Conservation (phyloP, 495 filamentous ascomycete species). For the Talaromyces stipitatus region DNA sequence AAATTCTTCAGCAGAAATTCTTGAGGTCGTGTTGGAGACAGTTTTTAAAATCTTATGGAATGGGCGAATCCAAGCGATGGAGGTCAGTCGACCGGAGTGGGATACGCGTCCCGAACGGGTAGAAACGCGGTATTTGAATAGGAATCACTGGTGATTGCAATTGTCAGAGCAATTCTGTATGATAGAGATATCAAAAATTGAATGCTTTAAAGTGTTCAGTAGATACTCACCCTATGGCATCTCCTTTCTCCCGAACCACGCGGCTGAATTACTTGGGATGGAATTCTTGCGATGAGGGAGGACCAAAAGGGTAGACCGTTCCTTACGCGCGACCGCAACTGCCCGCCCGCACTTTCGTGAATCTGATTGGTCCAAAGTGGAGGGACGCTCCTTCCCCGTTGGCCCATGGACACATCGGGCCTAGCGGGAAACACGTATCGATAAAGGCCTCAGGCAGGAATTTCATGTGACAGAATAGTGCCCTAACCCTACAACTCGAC, state of each 20-base stretch:
- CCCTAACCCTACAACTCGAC: neutral
- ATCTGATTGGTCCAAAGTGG: neutral
- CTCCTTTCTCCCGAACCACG: neutral
- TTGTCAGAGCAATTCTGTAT: neutral
- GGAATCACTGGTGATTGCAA: neutral
- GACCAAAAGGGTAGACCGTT: neutral
- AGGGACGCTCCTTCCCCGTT: neutral
- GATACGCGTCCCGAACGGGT: constrained; percentile 2
- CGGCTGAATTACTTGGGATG: neutral
- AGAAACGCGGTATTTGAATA: neutral
- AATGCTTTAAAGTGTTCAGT: neutral
- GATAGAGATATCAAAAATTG: neutral
- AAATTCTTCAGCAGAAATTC: neutral
- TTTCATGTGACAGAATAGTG: neutral
- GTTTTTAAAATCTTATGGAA: neutral
- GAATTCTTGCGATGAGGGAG: neutral
- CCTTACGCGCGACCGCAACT: neutral
- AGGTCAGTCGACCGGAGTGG: neutral
- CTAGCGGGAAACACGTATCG: constrained; percentile 1
- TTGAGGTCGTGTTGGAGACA: neutral
- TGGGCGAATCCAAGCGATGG: neutral
- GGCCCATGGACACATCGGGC: neutral
- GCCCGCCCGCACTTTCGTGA: neutral
- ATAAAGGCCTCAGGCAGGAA: neutral
- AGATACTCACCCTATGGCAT: neutral